A percentile compares a stretch with the other conserved stretches of the same genome.
These are phyloP conservation scores for Petasospora fabianii DNA, from an alignment of 1,139 yeast species.

Conservation along the genomic window DNA sequence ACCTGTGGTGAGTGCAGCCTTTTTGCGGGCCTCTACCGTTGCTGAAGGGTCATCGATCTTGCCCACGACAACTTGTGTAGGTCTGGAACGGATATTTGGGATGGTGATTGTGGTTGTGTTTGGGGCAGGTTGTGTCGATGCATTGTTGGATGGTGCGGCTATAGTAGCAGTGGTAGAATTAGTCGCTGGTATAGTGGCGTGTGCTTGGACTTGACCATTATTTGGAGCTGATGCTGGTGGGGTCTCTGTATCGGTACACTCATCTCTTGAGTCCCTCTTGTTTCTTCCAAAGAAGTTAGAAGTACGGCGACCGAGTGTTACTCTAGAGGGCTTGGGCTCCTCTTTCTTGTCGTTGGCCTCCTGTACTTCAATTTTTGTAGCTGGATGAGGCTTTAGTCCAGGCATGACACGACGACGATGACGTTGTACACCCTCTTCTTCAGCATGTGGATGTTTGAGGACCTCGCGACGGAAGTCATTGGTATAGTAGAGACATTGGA, in stretches of 20 bases:
- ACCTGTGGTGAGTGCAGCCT: constrained; percentile 75
- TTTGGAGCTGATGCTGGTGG: constrained; percentile 5
- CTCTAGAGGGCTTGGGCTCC: constrained; percentile 9
- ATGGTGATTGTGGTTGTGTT: constrained; percentile 15
- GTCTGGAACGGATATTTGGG: constrained; percentile 40
- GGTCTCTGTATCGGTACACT: constrained; percentile 8
- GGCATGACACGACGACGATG: constrained; percentile 35
- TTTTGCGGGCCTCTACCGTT: constrained; percentile 71
- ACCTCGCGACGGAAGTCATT: constrained; percentile 63
- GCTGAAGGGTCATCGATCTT: constrained; percentile 49
- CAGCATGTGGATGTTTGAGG: constrained; percentile 41
- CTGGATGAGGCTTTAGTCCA: constrained; percentile 39
- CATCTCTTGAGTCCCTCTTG: constrained; percentile 16
- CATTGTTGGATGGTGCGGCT: background rate
- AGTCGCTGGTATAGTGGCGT: too few species aligned
- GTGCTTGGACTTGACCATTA: too few species aligned
- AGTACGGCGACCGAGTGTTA: constrained; percentile 21
- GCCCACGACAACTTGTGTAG: constrained; percentile 43
- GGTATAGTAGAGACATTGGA: constrained; percentile 82
- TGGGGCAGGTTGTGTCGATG: background rate
- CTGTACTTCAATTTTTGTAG: constrained; percentile 9
- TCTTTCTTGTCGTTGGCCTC: constrained; percentile 7
- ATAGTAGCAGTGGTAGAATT: constrained; percentile 1
- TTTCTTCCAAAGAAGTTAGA: constrained; percentile 27
- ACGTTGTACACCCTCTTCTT: constrained; percentile 12